These are phyloP conservation scores for Neurospora sp. DNA, from an alignment of 495 filamentous ascomycete genomes.

Conservation along the genomic window DNA sequence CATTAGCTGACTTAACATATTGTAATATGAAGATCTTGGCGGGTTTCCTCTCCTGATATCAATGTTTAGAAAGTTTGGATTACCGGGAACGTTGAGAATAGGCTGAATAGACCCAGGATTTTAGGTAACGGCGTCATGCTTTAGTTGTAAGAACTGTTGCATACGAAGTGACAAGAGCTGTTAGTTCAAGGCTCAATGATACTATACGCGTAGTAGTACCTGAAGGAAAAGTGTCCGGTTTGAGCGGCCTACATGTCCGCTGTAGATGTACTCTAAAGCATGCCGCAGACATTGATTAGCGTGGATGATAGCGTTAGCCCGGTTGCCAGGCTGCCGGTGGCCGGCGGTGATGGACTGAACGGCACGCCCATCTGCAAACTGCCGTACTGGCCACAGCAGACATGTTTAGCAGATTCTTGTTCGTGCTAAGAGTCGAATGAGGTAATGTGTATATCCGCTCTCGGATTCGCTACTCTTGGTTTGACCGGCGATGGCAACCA, in stretches of 20 bases:
- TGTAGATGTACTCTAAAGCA: background rate
- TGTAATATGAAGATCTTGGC: background rate
- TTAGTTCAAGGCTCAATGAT: background rate
- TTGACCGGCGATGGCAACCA: background rate
- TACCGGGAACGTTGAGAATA: background rate
- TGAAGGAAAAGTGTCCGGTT: background rate
- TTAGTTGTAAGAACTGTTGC: background rate
- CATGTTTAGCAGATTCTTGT: background rate
- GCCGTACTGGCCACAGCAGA: background rate
- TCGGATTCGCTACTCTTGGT: background rate
- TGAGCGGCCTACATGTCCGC: background rate
- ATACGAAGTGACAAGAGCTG: background rate
- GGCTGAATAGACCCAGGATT: background rate
- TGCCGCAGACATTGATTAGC: background rate
- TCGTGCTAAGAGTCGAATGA: background rate
- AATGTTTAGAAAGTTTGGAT: background rate
- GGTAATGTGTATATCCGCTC: background rate
- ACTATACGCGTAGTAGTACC: background rate
- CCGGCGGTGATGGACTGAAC: conserved; percentile 11
- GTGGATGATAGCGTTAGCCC: background rate
- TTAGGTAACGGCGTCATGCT: background rate
- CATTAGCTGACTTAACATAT: background rate
- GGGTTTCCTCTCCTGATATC: background rate
- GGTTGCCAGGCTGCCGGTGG: conserved; percentile 16
- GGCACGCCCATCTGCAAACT: background rate